phyloP scores from a whole-genome alignment of 2,329 filamentous ascomycete species.

The Neonectria ditissima region DNA sequence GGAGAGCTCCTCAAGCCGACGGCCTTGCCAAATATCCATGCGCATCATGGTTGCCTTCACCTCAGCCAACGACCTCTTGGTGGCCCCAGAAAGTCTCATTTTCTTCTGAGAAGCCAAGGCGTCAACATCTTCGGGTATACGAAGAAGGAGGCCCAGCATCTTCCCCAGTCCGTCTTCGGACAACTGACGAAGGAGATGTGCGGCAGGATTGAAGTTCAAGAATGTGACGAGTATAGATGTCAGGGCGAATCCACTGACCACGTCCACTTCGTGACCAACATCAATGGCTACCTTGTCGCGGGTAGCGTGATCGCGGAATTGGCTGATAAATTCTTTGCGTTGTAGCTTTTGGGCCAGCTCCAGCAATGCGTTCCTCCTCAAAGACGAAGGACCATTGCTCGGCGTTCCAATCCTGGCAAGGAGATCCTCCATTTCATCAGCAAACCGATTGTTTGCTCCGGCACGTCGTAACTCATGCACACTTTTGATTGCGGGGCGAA shows the following conservation, averaged over 20 bases:
- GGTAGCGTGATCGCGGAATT: slow-evolving; percentile 80
- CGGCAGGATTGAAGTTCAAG: slow-evolving; percentile 69
- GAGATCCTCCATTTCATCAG: slow-evolving; percentile 74
- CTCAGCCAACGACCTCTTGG: slow-evolving; percentile 65
- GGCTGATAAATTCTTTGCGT: slow-evolving; percentile 71
- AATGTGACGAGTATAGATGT: slow-evolving; percentile 73
- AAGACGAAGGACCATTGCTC: slow-evolving; percentile 58
- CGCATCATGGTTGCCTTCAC: slow-evolving; percentile 66
- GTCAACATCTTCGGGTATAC: slow-evolving; percentile 65
- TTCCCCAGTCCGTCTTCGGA: slow-evolving; percentile 64
- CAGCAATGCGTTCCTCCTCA: slow-evolving; percentile 68
- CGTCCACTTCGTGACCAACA: slow-evolving; percentile 69
- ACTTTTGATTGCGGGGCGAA: slow-evolving; percentile 67
- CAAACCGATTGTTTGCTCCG: slow-evolving; percentile 73
- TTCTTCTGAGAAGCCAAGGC: slow-evolving; percentile 72
- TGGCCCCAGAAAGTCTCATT: slow-evolving; percentile 76
- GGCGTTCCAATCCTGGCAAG: slow-evolving; percentile 70
- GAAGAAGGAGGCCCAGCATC: slow-evolving; percentile 69
- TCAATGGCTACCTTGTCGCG: slow-evolving; percentile 76
- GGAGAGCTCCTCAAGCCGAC: slow-evolving; percentile 63
- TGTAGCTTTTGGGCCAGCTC: slow-evolving; percentile 71
- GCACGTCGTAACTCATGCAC: slow-evolving; percentile 75
- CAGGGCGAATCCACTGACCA: slow-evolving; percentile 72
- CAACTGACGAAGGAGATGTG: slow-evolving; percentile 69
- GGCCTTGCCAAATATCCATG: slow-evolving; percentile 70